Evolutionary conservation across 352 stramenopile genomes (phyloP), one percentile per base, ranked within the genome.

Genomic region (Peronospora belbahrii): DNA sequence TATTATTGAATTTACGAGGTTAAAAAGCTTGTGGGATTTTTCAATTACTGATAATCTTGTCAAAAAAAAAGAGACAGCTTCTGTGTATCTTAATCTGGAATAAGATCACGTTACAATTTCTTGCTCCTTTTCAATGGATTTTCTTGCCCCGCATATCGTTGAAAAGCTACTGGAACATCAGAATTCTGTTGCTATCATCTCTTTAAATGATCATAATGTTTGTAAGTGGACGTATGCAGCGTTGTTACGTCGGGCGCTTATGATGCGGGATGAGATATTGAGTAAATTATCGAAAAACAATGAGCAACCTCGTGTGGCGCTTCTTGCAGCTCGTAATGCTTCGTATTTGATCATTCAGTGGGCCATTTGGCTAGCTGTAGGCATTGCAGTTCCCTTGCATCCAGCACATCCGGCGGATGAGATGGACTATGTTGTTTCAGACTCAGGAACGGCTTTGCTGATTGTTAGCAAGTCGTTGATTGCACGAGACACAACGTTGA

Each of bases 361-460:
- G 76, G 78, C 67, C 2, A 82, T 84, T 48, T 94, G 80, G 80
- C 62, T 84, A 8, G 65, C 72, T 0, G 80, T 75, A 7, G 71
- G 54, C 24, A 63, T 88, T 30, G 77, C 70, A 0, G 77, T 92
- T 32, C 80, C 78, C 4, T 59, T 91, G 19, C 76, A 84, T 44
- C 41, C 68, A 1, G 56, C 56, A 0, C 76, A 88, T 25, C 75
- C 77, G 0, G 37, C 45, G 2, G 71, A 80, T 6, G 80, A 91
- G 61, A 70, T 89, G 34, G 62, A 80, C 48, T 88, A 88, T 56
- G 82, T 88, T 28, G 37, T 89, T 27, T 62, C 72, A 11, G 74
- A 91, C 58, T 73, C 67, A 2, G 70, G 56, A 0, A 60, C 70
- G 2, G 36, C 58, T 0, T 6, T 86, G 18, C 22, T 91, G 18